Conservation (phyloP, 2,329 filamentous ascomycete species). For the Incumbomyces lentus region DNA sequence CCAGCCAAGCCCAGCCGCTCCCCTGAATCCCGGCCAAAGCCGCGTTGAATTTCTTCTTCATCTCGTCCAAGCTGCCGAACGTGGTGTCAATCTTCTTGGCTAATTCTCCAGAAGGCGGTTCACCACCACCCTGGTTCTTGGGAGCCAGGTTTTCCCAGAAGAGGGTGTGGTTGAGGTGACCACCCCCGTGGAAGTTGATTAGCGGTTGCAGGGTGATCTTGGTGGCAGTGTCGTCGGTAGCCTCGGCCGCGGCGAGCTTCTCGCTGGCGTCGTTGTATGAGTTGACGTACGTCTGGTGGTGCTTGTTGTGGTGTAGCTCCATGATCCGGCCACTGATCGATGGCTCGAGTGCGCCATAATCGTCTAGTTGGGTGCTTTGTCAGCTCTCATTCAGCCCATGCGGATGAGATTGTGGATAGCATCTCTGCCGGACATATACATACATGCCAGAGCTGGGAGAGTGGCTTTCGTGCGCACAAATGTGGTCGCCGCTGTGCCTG, state of each 20-base stretch:
- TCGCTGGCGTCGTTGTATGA: constrained; percentile 70
- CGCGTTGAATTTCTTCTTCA: constrained; percentile 55
- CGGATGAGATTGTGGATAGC: too few relatives aligned
- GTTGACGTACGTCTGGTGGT: constrained; percentile 88
- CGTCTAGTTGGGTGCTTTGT: too few relatives aligned
- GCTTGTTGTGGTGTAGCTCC: constrained; percentile 87
- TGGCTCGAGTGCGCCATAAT: constrained; percentile 89
- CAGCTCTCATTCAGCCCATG: too few relatives aligned
- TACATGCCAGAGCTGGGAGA: constrained; percentile 77
- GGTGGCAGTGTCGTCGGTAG: constrained; percentile 48
- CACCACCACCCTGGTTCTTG: constrained; percentile 50
- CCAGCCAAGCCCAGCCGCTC: constrained; percentile 54
- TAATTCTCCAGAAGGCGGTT: constrained; percentile 49
- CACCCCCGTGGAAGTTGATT: constrained; percentile 82
- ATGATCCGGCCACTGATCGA: constrained; percentile 79
- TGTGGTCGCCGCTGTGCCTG: constrained; percentile 58
- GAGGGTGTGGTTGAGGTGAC: constrained; percentile 84
- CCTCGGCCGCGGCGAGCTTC: constrained; percentile 49
- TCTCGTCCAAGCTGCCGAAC: constrained; percentile 48
- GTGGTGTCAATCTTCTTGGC: constrained; percentile 48
- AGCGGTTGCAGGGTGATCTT: constrained; percentile 59
- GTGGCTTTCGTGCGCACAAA: constrained; percentile 84
- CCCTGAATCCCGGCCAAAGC: constrained; percentile 56
- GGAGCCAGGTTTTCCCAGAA: constrained; percentile 69
- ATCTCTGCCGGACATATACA: too few relatives aligned